Evolutionary conservation across 2,329 filamentous ascomycete genomes (phyloP), one percentile per base, ranked within the genome.

Genomic region (Penicillium sp.): DNA sequence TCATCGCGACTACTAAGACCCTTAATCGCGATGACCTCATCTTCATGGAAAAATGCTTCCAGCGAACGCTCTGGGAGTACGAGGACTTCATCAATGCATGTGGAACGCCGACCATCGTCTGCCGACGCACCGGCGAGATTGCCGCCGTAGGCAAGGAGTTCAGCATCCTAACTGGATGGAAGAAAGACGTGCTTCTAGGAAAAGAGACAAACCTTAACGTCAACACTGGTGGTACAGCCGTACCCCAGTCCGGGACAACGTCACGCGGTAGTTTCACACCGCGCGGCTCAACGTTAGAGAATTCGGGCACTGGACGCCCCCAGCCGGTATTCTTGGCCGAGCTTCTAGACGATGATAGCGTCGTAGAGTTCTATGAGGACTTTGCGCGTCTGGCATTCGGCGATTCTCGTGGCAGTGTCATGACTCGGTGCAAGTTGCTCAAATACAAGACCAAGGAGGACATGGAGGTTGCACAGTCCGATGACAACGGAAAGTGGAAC

Each of bases 41-140:
- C 22, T 97, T 97, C 73, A 96, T 96, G 89, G 94, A 99, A 73
- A 96, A 96, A 76, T 95, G 90, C 68, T 91, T 97, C 70, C 94
- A 99, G 74, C 85, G 94, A 37, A 95, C 91, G 0, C 80, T 97
- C 11, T 91, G 92, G 69, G 92, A 96, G 71, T 95, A 96, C 67
- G 91, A 97, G 70, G 91, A 96, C 62, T 94, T 95, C 63, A 89
- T 97, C 78, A 86, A 90, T 55, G 87, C 91, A 61, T 91, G 89
- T 58, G 91, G 91, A 38, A 95, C 92, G 4, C 94, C 94, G 0
- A 96, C 92, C 0, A 86, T 99, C 56, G 90, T 97, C 26, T 95
- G 91, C 69, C 86, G 94, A 46, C 86, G 94, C 46, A 96, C 92
- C 0, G 94, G 94, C 49, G 94, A 97, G 72, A 86, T 99, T n/a